Conservation (phyloP, 2,329 filamentous ascomycete species). For the Botrytis porri region DNA sequence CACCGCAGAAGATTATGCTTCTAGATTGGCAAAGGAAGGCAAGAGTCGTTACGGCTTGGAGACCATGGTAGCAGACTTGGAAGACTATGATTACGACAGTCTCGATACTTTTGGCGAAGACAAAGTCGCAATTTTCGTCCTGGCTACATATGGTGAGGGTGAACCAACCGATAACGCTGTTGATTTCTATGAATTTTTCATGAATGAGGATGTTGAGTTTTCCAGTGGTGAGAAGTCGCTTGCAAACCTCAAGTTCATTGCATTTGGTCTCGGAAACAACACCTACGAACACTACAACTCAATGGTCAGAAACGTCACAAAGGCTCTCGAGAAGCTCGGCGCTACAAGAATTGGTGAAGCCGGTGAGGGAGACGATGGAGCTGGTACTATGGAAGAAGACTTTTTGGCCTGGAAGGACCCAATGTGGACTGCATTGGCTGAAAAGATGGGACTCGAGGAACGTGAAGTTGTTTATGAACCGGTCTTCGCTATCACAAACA, state of each 20-base stretch:
- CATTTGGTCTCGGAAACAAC: constrained; percentile 97
- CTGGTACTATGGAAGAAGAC: constrained; percentile 99
- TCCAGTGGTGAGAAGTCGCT: constrained; percentile 72
- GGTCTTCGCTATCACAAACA: constrained; percentile 78
- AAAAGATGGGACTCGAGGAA: constrained; percentile 86
- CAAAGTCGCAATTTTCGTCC: constrained; percentile 90
- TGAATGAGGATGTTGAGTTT: constrained; percentile 76
- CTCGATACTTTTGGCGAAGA: constrained; percentile 84
- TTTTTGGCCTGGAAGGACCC: constrained; percentile 99
- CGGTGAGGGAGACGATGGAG: constrained; percentile 95
- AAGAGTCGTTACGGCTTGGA: constrained; percentile 94
- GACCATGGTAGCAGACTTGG: constrained; percentile 96
- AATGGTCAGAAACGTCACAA: constrained; percentile 91
- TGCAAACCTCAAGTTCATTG: constrained; percentile 82
- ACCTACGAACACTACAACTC: constrained; percentile 99
- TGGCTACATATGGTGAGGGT: constrained; percentile 96
- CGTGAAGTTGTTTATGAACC: constrained; percentile 96
- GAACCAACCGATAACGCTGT: constrained; percentile 98
- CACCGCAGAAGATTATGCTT: constrained; percentile 97
- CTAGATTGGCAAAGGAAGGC: constrained; percentile 92
- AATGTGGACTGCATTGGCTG: constrained; percentile 87
- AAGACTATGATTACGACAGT: constrained; percentile 97
- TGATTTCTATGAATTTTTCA: constrained; percentile 97
- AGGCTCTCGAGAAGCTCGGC: constrained; percentile 76
- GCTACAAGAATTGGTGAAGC: constrained; percentile 80